Evolutionary conservation across 2,329 filamentous ascomycete genomes (phyloP).

Genomic region (Coniochaeta prunicola): DNA sequence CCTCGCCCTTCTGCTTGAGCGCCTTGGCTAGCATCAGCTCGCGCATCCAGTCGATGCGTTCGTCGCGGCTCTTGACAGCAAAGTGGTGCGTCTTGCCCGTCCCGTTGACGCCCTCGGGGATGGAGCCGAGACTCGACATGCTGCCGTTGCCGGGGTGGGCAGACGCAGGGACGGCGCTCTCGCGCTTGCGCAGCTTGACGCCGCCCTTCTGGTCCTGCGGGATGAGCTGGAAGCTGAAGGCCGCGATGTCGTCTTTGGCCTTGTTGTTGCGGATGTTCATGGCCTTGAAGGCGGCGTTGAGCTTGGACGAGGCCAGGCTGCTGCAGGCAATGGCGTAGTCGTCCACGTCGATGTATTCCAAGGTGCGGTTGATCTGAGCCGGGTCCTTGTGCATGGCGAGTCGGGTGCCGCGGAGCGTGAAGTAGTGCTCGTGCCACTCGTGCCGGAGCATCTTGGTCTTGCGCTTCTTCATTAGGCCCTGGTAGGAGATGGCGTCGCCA

Average conservation of each 20-base stretch:
- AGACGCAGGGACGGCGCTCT: slow-evolving; percentile 32
- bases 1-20: slow-evolving; percentile 73
- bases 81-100: slow-evolving; percentile 88
- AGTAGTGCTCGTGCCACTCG: slow-evolving; percentile 91
- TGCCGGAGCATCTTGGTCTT: slow-evolving; percentile 82
- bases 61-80: slow-evolving; percentile 77
- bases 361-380: slow-evolving; percentile 43
- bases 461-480: slow-evolving; percentile 91
- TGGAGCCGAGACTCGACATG: slow-evolving; percentile 15
- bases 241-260: slow-evolving; percentile 47
- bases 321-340: slow-evolving; percentile 86
- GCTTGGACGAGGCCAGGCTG: slow-evolving; percentile 67
- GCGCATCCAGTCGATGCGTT: slow-evolving; percentile 95
- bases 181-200: slow-evolving; percentile 42
- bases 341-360: slow-evolving; percentile 80
- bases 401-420: slow-evolving; percentile 70
- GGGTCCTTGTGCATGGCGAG: slow-evolving; percentile 69
- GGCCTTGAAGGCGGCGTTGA: slow-evolving; percentile 80
- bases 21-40: slow-evolving; percentile 90
- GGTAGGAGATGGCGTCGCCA: slow-evolving; percentile 55
- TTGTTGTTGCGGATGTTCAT: slow-evolving; percentile 55
- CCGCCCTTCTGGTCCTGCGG: slow-evolving; percentile 55
- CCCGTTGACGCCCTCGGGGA: slow-evolving; percentile 41
- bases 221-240: slow-evolving; percentile 81
- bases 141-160: slow-evolving; percentile 11